A percentile compares a stretch with the other conserved stretches of the same genome.
Evolutionary conservation across 208 protist species (phyloP).

Genomic region (Crithidia bombi): DNA sequence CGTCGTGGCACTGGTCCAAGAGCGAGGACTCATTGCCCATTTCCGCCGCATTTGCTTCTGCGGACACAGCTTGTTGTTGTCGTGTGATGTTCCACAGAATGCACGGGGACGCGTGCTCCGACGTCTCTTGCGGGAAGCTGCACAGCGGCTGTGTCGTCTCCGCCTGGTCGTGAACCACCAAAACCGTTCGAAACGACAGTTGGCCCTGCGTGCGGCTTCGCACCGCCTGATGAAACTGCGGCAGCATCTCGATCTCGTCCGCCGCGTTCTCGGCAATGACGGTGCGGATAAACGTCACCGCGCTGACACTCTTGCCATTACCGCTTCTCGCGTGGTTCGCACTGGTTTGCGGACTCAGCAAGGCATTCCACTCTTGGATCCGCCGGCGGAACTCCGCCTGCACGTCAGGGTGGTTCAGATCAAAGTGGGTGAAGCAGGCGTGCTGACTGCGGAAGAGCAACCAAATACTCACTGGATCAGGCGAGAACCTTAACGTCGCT

Average conservation of each 20-base stretch:
- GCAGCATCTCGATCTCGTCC: constrained; percentile 69
- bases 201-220: constrained; percentile 40
- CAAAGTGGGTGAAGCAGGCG: constrained; percentile 84
- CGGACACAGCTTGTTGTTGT: neutral
- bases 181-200: constrained; percentile 70
- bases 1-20: constrained; percentile 75
- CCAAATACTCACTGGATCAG: constrained; percentile 75
- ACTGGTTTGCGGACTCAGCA: constrained; percentile 4
- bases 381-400: constrained; percentile 54
- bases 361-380: constrained; percentile 55
- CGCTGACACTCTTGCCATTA: neutral
- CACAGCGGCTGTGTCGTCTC: constrained; percentile 56
- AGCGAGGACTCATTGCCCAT: constrained; percentile 34
- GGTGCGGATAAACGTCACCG: constrained; percentile 80
- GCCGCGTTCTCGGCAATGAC: constrained; percentile 65
- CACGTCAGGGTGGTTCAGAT: constrained; percentile 67
- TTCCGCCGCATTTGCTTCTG: neutral
- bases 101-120: constrained; percentile 29
- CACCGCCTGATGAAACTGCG: constrained; percentile 56
- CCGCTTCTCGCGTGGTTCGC: neutral
- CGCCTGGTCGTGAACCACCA: constrained; percentile 78
- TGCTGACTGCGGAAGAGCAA: constrained; percentile 81
- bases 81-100: constrained; percentile 62
- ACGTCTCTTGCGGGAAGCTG: constrained; percentile 30
- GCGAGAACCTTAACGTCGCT: constrained; percentile 30